Evolutionary conservation across 179 eudicot species (phyloP), one percentile per base, ranked within the genome.

Genomic region (Patellifolia procumbens): DNA sequence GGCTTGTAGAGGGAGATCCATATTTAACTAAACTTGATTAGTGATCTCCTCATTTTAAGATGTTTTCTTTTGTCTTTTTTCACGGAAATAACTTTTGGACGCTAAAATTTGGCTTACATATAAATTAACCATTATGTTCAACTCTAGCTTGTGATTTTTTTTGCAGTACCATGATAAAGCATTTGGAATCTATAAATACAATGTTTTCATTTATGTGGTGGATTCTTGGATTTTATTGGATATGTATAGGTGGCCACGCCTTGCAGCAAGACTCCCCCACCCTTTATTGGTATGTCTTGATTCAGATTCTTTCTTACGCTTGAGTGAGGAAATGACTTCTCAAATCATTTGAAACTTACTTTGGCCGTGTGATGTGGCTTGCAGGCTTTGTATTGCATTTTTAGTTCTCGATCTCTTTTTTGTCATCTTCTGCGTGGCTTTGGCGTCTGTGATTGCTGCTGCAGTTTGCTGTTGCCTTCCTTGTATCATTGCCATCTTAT

Each of bases 401-500:
- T 79, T 91, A 87, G 91, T 90, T 8, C 86, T 91, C 28, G 92
- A 91, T 73, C 87, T 89, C 56, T 88, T 91, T 84, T 89, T 89
- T 67, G 88, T 91, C 51, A 81, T 89, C 75, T 86, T 91, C 82
- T 89, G 91, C 10, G 85, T 89, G 78, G 93, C 89, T 46, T 74
- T 89, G 81, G 93, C 93, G 8, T 89, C 91, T 32, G 81, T 89
- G 48, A 83, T 88, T 79, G 93, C 91, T 67, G 86, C 86, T 72
- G 93, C 89, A 15, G 89, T 88, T 75, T 89, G 93, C 76, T 89
- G 93, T 65, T 89, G 93, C 79, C 89, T 89, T 72, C 93, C 93
- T 12, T 89, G 93, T 65, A 88, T 89, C 42, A 88, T 89, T 45
- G 91, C 86, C 0, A 81, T 89, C 73, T 82, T 89, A 75, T 89